Conservation (phyloP, 208 protist species). For the Blastocrithidia nonstop region DNA sequence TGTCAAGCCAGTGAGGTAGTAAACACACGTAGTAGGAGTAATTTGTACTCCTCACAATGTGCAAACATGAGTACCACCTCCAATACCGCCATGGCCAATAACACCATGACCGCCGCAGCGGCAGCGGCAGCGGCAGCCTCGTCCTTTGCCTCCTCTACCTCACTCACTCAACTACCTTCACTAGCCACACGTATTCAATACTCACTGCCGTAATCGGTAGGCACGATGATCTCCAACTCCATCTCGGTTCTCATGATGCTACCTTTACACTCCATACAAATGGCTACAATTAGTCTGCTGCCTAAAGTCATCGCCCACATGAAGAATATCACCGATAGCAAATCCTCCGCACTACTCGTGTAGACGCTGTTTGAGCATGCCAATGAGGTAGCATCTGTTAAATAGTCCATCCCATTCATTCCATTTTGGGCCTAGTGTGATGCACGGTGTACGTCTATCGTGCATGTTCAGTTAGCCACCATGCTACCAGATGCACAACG, state of each 20-base stretch:
- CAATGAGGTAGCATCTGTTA: conserved; percentile 12
- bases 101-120: no score
- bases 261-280: conserved; percentile 68
- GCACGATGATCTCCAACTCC: conserved; percentile 61
- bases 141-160: no score
- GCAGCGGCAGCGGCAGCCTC: no score
- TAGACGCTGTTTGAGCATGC: conserved; percentile 67
- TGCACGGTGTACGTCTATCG: conserved; percentile 53
- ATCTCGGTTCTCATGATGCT: conserved; percentile 69
- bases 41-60: no score
- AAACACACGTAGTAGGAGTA: no score
- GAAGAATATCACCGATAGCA: conserved; percentile 20
- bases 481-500: conserved; percentile 74
- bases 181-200: no score
- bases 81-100: conserved; percentile 1
- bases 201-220: conserved; percentile 13
- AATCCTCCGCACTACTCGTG: conserved; percentile 29
- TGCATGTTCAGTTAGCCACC: conserved; percentile 42
- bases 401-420: conserved; percentile 43
- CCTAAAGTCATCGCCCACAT: conserved; percentile 71
- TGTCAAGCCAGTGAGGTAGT: no score
- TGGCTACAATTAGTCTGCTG: conserved; percentile 62
- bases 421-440: conserved; percentile 73
- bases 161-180: no score
- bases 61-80: conserved; percentile 11